These are phyloP conservation scores for Glycyrrhiza uralensis DNA, from an alignment of 306 rosid species.

Conservation along the genomic window DNA sequence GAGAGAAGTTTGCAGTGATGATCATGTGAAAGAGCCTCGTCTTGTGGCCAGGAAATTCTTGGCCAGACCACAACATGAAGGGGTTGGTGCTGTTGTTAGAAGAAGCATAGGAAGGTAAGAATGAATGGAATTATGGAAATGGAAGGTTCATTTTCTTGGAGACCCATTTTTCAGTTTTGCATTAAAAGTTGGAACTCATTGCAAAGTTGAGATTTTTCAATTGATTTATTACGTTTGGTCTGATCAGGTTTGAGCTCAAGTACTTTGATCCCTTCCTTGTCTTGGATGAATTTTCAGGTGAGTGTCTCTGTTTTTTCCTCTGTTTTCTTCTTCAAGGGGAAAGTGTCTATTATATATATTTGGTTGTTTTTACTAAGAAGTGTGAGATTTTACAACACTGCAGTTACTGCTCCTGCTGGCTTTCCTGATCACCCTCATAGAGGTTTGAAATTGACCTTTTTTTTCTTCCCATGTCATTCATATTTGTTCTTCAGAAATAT, in stretches of 20 bases:
- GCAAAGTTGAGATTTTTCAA: not conserved
- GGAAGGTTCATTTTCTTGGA: not conserved
- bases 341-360: not conserved
- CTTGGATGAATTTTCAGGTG: conserved; percentile 93
- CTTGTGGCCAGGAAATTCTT: conserved; percentile 64
- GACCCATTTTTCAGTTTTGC: not conserved
- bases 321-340: not conserved
- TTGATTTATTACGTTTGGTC: not conserved
- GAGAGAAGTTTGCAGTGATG: conserved; percentile 19
- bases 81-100: conserved; percentile 73
- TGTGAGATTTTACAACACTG: conserved; percentile 21
- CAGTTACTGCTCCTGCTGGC: conserved; percentile 96
- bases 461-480: not conserved
- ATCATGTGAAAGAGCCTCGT: conserved; percentile 41
- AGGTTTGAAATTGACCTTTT: conserved; percentile 43
- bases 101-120: conserved; percentile 80
- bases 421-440: conserved; percentile 99
- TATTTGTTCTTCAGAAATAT: not conserved
- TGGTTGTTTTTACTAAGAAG: not conserved
- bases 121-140: no score
- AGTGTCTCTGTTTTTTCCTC: conserved; percentile 21
- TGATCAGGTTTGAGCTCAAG: conserved; percentile 82
- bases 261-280: conserved; percentile 87
- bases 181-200: not conserved
- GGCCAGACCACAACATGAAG: conserved; percentile 79